Evolutionary conservation across 192 early-diverging fungal species (phyloP), one percentile per base, ranked within the genome.

Genomic region (Linnemannia exigua): DNA sequence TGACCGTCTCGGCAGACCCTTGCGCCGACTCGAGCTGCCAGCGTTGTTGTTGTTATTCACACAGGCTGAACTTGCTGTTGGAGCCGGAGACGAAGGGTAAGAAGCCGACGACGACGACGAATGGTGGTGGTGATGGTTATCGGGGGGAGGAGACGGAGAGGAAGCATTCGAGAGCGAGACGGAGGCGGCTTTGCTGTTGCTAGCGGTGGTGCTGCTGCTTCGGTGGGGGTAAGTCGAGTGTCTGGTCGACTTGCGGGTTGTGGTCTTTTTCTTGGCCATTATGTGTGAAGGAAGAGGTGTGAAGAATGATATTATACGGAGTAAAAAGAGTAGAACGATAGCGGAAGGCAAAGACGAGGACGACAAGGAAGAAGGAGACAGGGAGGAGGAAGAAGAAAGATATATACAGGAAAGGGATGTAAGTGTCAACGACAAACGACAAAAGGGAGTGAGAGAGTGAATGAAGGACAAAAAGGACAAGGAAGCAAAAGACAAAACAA

Each of bases 241-340:
- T 46, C 70, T 82, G 16, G 80, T 75, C 37, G 72, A 51, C 81
- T 83, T 83, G 76, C 81, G 81, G 31, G 75, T 35, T 17, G 81
- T 37, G 17, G 71, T 61, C 81, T 83, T 83, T 77, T 83, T 83
- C 75, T 83, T 83, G 67, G 81, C 81, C 81, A 83, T 83, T 41
- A 36, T 15, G 44, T n/a, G 22, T 31, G 70, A 51, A 47, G 36
- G 54, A 46, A 48, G 71, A 17, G 7, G 25, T n/a, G 41, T 22
- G 44, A 35, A 44, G 52, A 72, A 63, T 35, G 72, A 70, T 38
- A 50, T 68, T 46, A 54, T 38, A 25, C 46, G 52, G 12, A 44
- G 5, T 73, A 17, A 44, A 50, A 14, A 66, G 14, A 35, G 54
- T 54, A 22, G 37, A 74, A 14, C 35, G 52, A 25, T 47, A 9